Evolutionary conservation across 805 yeast species (phyloP).

Genomic region (Candida qinlingensis): DNA sequence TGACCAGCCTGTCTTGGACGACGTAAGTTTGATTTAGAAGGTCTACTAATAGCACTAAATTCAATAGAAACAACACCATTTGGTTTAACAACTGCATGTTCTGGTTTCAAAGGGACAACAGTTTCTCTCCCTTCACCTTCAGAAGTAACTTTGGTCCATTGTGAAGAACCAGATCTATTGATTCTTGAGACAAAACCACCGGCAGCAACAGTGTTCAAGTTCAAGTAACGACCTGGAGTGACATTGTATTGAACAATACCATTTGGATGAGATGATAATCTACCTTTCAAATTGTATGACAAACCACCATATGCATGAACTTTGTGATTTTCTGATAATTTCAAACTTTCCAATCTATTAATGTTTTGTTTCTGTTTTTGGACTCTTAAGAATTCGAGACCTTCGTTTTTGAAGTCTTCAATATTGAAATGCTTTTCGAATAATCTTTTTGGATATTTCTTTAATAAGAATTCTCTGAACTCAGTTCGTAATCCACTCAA

Average conservation of each 20-base stretch:
- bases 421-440: slow-evolving; percentile 24
- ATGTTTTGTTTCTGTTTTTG: slow-evolving; percentile 4
- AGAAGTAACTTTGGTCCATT: slow-evolving; percentile 30
- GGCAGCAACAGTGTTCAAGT: slow-evolving; percentile 40
- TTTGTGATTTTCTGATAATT: slow-evolving; percentile 14
- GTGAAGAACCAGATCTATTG: slow-evolving; percentile 26
- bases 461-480: slow-evolving; percentile 50
- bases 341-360: slow-evolving; percentile 7
- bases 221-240: slow-evolving; percentile 65
- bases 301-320: slow-evolving; percentile 74
- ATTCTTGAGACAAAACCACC: slow-evolving; percentile 48
- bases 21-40: slow-evolving; percentile 1
- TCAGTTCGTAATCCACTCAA: slow-evolving; percentile 43
- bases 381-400: slow-evolving; percentile 29
- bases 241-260: slow-evolving; percentile 52
- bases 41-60: not conserved
- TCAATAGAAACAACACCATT: slow-evolving; percentile 30
- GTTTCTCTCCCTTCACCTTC: slow-evolving; percentile 39
- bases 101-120: slow-evolving; percentile 37
- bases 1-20: not conserved
- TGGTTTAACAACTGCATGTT: slow-evolving; percentile 31
- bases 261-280: slow-evolving; percentile 63
- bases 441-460: slow-evolving; percentile 41
- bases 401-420: slow-evolving; percentile 26
- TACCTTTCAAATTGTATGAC: slow-evolving; percentile 62